Percentiles rank a stretch among this genome's conserved stretches.
phyloP scores from a whole-genome alignment of 2,329 filamentous ascomycete genomes.

The Trichoderma atrobrunneum region DNA sequence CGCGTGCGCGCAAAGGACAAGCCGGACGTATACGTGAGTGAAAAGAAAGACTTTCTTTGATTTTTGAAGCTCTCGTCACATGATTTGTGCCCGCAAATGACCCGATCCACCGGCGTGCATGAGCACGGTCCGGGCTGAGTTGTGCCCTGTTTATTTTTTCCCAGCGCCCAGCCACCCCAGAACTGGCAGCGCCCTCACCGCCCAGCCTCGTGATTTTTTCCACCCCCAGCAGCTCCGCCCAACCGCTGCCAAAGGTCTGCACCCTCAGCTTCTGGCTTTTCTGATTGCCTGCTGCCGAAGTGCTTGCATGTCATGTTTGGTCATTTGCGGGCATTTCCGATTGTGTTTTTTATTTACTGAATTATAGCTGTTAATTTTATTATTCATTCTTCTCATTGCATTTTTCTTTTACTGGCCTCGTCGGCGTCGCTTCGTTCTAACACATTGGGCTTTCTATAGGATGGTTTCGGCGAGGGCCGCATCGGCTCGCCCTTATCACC shows the following conservation, averaged over 20 bases:
- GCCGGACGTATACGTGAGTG: constrained; percentile 87
- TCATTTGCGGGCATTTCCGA: constrained; percentile 9
- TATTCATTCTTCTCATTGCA: not conserved
- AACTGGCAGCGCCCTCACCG: not conserved
- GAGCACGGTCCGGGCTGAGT: not conserved
- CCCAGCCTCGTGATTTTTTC: constrained; percentile 20
- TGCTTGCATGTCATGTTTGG: constrained; percentile 16
- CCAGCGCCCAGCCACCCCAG: constrained; percentile 6
- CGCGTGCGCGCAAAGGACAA: constrained; percentile 81
- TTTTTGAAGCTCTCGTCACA: constrained; percentile 22
- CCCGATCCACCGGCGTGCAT: constrained; percentile 5
- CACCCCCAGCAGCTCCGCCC: constrained; percentile 3
- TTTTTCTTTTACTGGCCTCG: not conserved
- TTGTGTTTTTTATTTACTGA: not conserved
- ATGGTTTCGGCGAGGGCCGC: constrained; percentile 88
- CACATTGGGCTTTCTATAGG: constrained; percentile 48
- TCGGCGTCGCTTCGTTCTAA: constrained; percentile 13
- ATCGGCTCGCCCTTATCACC: constrained; percentile 86
- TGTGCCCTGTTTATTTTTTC: not conserved
- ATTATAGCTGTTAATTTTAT: not conserved
- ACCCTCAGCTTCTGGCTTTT: constrained; percentile 8
- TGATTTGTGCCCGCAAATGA: constrained; percentile 18
- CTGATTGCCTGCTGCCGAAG: constrained; percentile 16
- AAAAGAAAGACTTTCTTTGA: constrained; percentile 39
- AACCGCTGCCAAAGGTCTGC: constrained; percentile 9